Percentiles rank a stretch among this genome's conserved stretches.
These are phyloP conservation scores for Penicillium nucicola DNA, from an alignment of 495 filamentous ascomycete genomes.

Conservation along the genomic window DNA sequence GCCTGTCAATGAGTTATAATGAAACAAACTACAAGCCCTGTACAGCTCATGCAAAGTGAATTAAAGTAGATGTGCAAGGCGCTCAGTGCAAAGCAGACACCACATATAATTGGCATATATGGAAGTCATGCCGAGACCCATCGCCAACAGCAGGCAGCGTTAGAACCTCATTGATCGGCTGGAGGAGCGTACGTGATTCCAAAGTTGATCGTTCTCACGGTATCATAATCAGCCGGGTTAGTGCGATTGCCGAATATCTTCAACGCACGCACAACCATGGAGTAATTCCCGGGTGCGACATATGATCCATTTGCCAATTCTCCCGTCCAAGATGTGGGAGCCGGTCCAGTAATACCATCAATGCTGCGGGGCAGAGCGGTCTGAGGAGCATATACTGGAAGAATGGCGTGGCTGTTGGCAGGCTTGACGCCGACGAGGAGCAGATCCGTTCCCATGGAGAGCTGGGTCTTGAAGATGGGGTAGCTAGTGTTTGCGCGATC, in stretches of 20 bases:
- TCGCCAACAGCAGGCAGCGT: too few relatives aligned
- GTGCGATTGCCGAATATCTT: slow-evolving; percentile 19
- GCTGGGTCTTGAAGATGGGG: slow-evolving; percentile 11
- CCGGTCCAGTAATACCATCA: background rate
- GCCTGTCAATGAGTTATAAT: too few relatives aligned
- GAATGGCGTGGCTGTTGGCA: slow-evolving; percentile 4
- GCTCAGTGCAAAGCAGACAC: too few relatives aligned
- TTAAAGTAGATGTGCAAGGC: too few relatives aligned
- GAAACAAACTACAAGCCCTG: too few relatives aligned
- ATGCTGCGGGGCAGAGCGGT: background rate
- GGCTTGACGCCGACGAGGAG: slow-evolving; percentile 21
- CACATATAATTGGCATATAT: too few relatives aligned
- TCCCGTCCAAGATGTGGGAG: slow-evolving; percentile 13
- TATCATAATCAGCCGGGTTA: slow-evolving; percentile 13
- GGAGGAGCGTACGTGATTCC: slow-evolving; percentile 1
- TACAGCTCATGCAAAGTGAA: too few relatives aligned
- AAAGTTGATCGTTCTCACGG: slow-evolving; percentile 12
- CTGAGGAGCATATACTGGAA: slow-evolving; percentile 4
- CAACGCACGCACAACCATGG: slow-evolving; percentile 16
- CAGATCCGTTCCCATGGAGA: slow-evolving; percentile 21
- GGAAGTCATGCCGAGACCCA: too few relatives aligned
- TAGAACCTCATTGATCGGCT: too few relatives aligned
- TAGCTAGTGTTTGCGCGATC: slow-evolving; percentile 8
- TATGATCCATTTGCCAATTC: slow-evolving; percentile 23
- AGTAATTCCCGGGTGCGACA: slow-evolving; percentile 27